Conservation (phyloP, 768 basidiomycete species). For the Boletus insuetus region DNA sequence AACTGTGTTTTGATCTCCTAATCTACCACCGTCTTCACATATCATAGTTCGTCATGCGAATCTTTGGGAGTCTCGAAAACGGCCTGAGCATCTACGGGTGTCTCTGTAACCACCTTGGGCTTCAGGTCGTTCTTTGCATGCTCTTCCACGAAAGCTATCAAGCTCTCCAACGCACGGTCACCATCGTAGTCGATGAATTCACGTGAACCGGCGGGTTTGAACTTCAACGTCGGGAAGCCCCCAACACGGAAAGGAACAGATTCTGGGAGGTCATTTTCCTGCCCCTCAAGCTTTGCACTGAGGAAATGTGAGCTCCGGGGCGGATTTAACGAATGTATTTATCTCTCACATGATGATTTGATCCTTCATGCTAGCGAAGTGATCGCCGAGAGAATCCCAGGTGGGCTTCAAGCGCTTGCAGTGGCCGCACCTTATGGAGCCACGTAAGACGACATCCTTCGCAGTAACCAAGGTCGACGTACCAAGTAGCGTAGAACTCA, state of each 20-base stretch:
- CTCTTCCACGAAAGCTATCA: conserved; percentile 81
- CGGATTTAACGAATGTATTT: not conserved
- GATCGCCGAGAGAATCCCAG: conserved; percentile 89
- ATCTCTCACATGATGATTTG: conserved; percentile 69
- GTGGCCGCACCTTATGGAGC: conserved; percentile 72
- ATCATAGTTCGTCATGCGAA: conserved; percentile 31
- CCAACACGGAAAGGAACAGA: conserved; percentile 82
- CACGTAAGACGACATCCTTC: not conserved
- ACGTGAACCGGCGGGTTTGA: conserved; percentile 84
- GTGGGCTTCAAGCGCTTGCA: conserved; percentile 96
- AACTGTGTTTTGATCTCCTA: conserved; percentile 18
- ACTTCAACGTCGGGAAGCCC: conserved; percentile 95
- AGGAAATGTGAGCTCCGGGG: conserved; percentile 8
- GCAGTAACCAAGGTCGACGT: conserved; percentile 28
- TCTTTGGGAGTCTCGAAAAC: conserved; percentile 26
- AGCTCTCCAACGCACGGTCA: conserved; percentile 82
- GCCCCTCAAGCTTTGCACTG: conserved; percentile 94
- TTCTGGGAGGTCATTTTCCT: conserved; percentile 92
- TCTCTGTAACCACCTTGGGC: conserved; percentile 27
- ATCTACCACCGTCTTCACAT: conserved; percentile 4
- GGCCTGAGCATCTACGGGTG: conserved; percentile 20
- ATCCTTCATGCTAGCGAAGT: conserved; percentile 73
- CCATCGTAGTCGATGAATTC: conserved; percentile 94
- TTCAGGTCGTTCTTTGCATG: conserved; percentile 73
- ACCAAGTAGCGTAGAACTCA: conserved; percentile 98